phyloP scores from a whole-genome alignment of 2,329 filamentous ascomycete genomes.

The Ramularia endophylla region DNA sequence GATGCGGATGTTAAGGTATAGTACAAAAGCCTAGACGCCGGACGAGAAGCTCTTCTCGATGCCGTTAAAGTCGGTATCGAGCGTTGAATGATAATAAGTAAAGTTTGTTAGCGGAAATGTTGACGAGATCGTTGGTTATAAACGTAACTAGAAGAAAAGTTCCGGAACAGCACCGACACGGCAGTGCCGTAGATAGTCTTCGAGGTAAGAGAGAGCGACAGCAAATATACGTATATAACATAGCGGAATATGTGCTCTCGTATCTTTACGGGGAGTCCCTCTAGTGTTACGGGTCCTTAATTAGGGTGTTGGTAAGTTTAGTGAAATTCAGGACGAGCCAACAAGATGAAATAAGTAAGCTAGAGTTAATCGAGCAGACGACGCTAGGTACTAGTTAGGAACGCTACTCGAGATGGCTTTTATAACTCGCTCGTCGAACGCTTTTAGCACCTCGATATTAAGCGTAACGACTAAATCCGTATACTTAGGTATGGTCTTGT shows the following conservation, averaged over 20 bases:
- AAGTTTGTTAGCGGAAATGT: not conserved
- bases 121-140: not conserved
- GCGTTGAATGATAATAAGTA: not conserved
- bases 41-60: not conserved
- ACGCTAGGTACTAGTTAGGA: not conserved
- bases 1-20: too few relatives aligned
- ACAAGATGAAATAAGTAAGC: too few relatives aligned
- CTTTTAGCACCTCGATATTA: not conserved
- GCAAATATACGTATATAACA: too few relatives aligned
- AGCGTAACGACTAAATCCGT: not conserved
- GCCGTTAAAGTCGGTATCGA: not conserved
- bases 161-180: too few relatives aligned
- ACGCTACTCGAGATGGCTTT: not conserved
- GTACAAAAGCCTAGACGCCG: not conserved
- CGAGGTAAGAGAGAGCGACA: too few relatives aligned
- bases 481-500: not conserved
- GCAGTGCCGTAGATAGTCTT: too few relatives aligned
- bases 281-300: too few relatives aligned
- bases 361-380: constrained; percentile 3
- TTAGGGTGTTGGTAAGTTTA: too few relatives aligned
- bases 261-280: too few relatives aligned
- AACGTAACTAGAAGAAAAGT: too few relatives aligned
- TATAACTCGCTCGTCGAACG: constrained; percentile 1
- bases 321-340: too few relatives aligned
- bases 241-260: too few relatives aligned